phyloP scores from a whole-genome alignment of 768 basidiomycete species.

The Naganishia antarctica region DNA sequence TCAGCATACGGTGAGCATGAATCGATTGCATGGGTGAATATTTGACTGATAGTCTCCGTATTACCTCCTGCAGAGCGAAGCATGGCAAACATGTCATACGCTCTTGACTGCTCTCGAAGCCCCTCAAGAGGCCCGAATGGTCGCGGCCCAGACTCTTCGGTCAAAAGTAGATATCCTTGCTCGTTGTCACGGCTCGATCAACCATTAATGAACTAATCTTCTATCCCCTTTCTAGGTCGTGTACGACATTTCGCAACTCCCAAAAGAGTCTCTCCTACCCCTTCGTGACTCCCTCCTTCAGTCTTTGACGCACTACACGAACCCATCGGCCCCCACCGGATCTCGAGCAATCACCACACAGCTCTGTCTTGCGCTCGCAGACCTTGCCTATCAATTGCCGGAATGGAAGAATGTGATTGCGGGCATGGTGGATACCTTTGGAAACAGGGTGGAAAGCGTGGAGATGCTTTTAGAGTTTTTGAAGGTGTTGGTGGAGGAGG shows the following conservation, averaged over 20 bases:
- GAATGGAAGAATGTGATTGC: slow-evolving; percentile 77
- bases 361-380: slow-evolving; percentile 80
- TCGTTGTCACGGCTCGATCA: not conserved
- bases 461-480: slow-evolving; percentile 81
- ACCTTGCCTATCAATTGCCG: slow-evolving; percentile 81
- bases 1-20: slow-evolving; percentile 95
- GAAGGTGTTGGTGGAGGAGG: slow-evolving; percentile 84
- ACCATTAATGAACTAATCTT: slow-evolving; percentile 34
- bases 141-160: slow-evolving; percentile 94
- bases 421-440: slow-evolving; percentile 76
- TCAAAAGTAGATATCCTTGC: slow-evolving; percentile 69
- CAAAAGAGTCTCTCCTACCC: slow-evolving; percentile 64
- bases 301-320: slow-evolving; percentile 62
- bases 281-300: slow-evolving; percentile 80
- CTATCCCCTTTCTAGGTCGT: slow-evolving; percentile 61
- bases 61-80: slow-evolving; percentile 67
- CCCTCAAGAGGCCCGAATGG: slow-evolving; percentile 74
- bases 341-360: slow-evolving; percentile 81
- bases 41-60: slow-evolving; percentile 55
- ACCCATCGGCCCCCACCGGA: slow-evolving; percentile 56
- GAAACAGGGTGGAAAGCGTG: slow-evolving; percentile 75
- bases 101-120: slow-evolving; percentile 76
- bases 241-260: slow-evolving; percentile 88
- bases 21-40: slow-evolving; percentile 58
- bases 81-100: slow-evolving; percentile 91